Percentiles rank a stretch among this genome's conserved stretches.
Evolutionary conservation across 768 basidiomycete genomes (phyloP).

Genomic region (Boletus sensibilis): DNA sequence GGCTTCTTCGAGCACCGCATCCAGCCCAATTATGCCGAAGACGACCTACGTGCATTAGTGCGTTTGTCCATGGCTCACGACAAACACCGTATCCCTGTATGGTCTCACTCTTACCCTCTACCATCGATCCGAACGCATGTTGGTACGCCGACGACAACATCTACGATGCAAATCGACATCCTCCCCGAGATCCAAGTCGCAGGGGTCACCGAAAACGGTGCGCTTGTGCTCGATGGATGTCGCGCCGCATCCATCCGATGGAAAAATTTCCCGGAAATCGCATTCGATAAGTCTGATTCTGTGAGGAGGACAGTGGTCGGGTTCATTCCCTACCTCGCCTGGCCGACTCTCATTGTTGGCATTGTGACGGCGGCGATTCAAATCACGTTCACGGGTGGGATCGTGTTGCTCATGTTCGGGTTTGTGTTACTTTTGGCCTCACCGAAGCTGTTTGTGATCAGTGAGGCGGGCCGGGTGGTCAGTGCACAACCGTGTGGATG

Average conservation of each 20-base stretch:
- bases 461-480: constrained; percentile 17
- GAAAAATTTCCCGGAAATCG: constrained; percentile 20
- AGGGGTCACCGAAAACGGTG: constrained; percentile 15
- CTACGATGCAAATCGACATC: constrained; percentile 16
- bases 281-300: constrained; percentile 10
- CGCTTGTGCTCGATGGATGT: constrained; percentile 21
- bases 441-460: constrained; percentile 10
- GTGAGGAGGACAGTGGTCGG: constrained; percentile 4
- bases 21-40: constrained; percentile 11
- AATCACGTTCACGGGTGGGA: not conserved
- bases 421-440: not conserved
- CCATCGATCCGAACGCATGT: not conserved
- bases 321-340: constrained; percentile 9
- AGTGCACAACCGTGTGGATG: constrained; percentile 12
- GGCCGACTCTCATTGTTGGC: constrained; percentile 8
- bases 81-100: constrained; percentile 21
- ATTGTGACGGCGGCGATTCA: not conserved
- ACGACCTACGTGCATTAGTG: constrained; percentile 16
- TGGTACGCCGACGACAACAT: constrained; percentile 22
- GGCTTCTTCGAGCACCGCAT: constrained; percentile 25
- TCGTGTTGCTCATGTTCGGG: not conserved
- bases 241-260: constrained; percentile 18
- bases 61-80: constrained; percentile 25
- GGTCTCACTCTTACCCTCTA: constrained; percentile 18
- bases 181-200: constrained; percentile 19